Conservation (phyloP, 306 rosid genomes). For the Adenanthera pavonina region DNA sequence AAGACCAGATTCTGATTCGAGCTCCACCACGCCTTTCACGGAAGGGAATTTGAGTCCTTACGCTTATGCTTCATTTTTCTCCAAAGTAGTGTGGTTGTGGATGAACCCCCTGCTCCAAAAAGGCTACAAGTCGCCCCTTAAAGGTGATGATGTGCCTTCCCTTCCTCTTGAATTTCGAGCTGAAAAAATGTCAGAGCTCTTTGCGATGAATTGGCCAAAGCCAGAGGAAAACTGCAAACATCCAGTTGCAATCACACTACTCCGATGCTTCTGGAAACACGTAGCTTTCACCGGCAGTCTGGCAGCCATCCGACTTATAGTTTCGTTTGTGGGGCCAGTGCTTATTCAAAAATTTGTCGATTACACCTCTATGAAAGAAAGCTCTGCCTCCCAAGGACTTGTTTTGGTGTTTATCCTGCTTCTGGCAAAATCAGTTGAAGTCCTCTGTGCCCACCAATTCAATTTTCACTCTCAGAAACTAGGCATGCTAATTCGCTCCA, state of each 20-base stretch:
- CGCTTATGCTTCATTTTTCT: neutral
- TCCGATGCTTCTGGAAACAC: neutral
- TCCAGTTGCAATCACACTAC: neutral
- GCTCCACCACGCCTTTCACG: neutral
- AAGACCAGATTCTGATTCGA: neutral
- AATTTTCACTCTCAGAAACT: neutral
- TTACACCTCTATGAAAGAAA: neutral
- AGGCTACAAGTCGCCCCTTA: neutral
- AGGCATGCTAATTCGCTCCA: constrained; percentile 4
- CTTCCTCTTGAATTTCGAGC: neutral
- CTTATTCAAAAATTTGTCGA: neutral
- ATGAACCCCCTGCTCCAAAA: neutral
- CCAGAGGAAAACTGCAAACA: neutral
- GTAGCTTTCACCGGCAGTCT: neutral
- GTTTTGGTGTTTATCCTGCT: neutral
- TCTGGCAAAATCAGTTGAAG: neutral
- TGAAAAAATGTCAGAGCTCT: neutral
- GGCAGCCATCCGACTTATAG: neutral
- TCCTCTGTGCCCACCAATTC: neutral
- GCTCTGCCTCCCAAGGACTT: neutral
- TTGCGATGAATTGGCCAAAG: neutral
- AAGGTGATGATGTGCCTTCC: neutral
- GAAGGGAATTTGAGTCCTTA: constrained; percentile 5
- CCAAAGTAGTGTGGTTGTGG: neutral
- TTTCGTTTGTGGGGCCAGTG: neutral